phyloP scores from a whole-genome alignment of 345 rosid species.

The Euclidium syriacum region DNA sequence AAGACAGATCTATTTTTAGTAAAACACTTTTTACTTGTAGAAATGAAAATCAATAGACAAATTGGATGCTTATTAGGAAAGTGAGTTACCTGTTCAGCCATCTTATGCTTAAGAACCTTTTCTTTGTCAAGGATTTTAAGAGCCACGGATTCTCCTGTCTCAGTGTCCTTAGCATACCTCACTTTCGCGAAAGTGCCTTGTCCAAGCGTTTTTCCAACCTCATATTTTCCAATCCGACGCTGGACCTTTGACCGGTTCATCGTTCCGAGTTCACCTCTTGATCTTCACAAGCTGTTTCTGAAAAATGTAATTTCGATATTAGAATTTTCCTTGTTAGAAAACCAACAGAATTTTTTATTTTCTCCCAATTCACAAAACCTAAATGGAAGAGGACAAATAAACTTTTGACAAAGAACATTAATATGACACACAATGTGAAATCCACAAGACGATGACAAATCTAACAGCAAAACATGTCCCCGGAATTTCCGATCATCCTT shows the following conservation, averaged over 20 bases:
- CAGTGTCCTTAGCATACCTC: conserved; percentile 66
- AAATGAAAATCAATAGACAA: neutral
- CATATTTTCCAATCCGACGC: conserved; percentile 88
- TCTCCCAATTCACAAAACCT: neutral
- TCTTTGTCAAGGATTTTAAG: conserved; percentile 94
- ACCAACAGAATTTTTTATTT: neutral
- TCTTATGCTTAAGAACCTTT: conserved; percentile 89
- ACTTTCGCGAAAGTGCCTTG: conserved; percentile 99
- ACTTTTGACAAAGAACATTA: neutral
- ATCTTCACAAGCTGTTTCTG: neutral
- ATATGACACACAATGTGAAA: neutral
- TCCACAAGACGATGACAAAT: neutral
- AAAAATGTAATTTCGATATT: neutral
- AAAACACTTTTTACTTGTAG: neutral
- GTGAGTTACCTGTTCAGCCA: conserved; percentile 73
- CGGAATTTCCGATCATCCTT: neutral
- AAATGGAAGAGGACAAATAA: neutral
- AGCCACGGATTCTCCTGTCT: conserved; percentile 78
- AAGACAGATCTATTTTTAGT: neutral
- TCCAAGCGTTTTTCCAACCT: conserved; percentile 86
- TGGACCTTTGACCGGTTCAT: conserved; percentile 47
- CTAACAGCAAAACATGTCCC: neutral
- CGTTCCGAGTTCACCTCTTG: conserved; percentile 7
- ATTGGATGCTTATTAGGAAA: neutral
- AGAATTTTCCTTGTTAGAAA: neutral